These are phyloP conservation scores for Tolypocladium album DNA, from an alignment of 2,329 filamentous ascomycete species.

Conservation along the genomic window DNA sequence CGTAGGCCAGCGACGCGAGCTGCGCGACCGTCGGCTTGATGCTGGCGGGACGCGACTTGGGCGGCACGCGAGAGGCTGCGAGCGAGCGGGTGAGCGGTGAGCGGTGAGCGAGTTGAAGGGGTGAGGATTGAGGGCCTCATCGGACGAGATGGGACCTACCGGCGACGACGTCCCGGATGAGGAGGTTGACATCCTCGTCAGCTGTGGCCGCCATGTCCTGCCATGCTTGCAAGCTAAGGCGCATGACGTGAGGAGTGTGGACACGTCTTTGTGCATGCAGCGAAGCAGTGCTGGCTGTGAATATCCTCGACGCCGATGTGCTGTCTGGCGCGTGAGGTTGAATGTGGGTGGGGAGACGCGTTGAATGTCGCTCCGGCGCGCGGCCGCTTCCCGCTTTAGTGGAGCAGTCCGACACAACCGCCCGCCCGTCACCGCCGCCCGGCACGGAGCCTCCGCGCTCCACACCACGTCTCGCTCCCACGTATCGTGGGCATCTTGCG, in stretches of 20 bases:
- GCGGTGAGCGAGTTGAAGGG: background rate
- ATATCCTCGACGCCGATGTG: no score
- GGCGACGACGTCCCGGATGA: constrained; percentile 26
- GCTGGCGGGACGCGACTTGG: constrained; percentile 53
- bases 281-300: background rate
- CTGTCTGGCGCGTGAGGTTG: background rate
- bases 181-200: constrained; percentile 21
- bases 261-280: background rate
- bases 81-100: background rate
- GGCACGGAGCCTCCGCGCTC: background rate
- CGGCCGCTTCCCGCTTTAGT: background rate
- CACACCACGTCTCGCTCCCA: background rate
- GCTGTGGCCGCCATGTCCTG: constrained; percentile 12
- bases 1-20: constrained; percentile 53
- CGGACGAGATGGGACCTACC: constrained; percentile 9
- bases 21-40: constrained; percentile 55
- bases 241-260: background rate
- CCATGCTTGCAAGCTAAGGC: background rate
- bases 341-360: background rate
- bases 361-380: background rate
- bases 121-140: background rate
- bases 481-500: background rate
- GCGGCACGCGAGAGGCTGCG: constrained; percentile 46
- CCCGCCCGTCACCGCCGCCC: background rate
- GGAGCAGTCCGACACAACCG: background rate